Base-by-base conservation (phyloP, 2,329 filamentous ascomycete species). In the Chrysosphaeria jannelii region DNA sequence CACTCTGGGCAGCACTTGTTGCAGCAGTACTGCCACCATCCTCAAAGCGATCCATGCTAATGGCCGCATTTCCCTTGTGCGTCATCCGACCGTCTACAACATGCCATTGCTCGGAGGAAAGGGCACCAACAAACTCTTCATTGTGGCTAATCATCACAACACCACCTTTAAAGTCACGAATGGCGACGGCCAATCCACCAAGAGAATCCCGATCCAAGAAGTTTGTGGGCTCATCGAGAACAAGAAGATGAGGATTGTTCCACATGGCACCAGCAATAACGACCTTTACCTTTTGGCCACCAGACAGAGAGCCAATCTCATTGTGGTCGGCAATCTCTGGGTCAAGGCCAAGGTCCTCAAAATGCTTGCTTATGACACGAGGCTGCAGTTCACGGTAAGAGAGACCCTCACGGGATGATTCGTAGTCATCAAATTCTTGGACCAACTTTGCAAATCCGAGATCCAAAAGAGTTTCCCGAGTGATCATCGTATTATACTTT, bases 131-230 rank as follows among this genome's bases (percentile, higher is more conserved):
- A 38, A 97, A 97, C 45, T 97, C 85, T 41, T 93, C 79, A 59
- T 97, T 93, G 51, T 97, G 85, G 30, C 79, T 91, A 46, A 97
- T 97, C 67, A 97, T 89, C 32, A 97, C 79, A 3, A 97, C 85
- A 45, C 85, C 85, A 34, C 85, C 85, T 53, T 78, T 88, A 63
- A 88, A 97, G 41, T 93, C 85, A 35, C 79, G 75, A 38, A 97
- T 93, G 33, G 85, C 85, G 19, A 90, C 78, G n/a, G 85, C 79
- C 26, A 97, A 61, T 45, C 81, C 85, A 39, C 85, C 88, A 10
- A 97, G 67, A 10, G 79, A 90, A 49, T 97, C 85, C 36, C 85
- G 78, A 41, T 97, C 85, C 53, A 97, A 65, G 60, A 91, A 97
- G 53, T 97, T 97, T 43, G 85, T 93, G 28, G 85, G 85, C 50